Evolutionary conservation across 2,329 filamentous ascomycete species (phyloP).

Genomic region (Xylariaceae sp.): DNA sequence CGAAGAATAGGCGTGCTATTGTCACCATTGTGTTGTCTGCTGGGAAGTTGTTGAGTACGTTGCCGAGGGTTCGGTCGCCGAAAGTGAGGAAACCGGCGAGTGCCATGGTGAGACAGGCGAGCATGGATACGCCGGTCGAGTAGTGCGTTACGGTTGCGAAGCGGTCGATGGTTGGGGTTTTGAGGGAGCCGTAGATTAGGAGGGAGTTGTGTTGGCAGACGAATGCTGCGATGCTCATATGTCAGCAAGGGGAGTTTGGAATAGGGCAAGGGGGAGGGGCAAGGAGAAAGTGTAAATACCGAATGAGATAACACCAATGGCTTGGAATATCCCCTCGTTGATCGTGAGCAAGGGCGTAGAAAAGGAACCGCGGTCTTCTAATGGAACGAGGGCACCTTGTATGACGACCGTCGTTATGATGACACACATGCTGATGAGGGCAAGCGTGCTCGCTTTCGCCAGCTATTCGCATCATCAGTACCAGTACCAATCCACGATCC

Average conservation of each 20-base stretch:
- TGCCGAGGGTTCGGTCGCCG: conserved; percentile 86
- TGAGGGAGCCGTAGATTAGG: conserved; percentile 92
- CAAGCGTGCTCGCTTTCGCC: conserved; percentile 91
- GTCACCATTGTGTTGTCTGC: conserved; percentile 90
- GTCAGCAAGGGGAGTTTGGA: conserved; percentile 29
- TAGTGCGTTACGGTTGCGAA: conserved; percentile 93
- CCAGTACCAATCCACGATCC: conserved; percentile 3
- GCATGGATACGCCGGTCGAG: conserved; percentile 83
- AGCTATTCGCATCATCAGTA: conserved; percentile 53
- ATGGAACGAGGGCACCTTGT: conserved; percentile 73
- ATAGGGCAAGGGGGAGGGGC: not conserved
- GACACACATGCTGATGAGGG: conserved; percentile 86
- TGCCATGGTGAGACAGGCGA: conserved; percentile 88
- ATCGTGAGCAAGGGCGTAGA: conserved; percentile 69
- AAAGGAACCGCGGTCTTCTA: conserved; percentile 69
- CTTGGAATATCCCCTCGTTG: conserved; percentile 87
- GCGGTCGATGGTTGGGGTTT: conserved; percentile 91
- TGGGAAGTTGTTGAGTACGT: conserved; percentile 97
- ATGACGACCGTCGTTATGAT: conserved; percentile 87
- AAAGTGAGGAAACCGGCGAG: conserved; percentile 89
- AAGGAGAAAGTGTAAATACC: conserved; percentile 56
- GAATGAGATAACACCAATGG: conserved; percentile 97
- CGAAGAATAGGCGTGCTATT: conserved; percentile 90
- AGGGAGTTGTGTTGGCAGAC: conserved; percentile 91
- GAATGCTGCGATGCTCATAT: conserved; percentile 46